A percentile compares a stretch with the other conserved stretches of the same genome.
Conservation (phyloP, 306 rosid species). For the Cercis canadensis region DNA sequence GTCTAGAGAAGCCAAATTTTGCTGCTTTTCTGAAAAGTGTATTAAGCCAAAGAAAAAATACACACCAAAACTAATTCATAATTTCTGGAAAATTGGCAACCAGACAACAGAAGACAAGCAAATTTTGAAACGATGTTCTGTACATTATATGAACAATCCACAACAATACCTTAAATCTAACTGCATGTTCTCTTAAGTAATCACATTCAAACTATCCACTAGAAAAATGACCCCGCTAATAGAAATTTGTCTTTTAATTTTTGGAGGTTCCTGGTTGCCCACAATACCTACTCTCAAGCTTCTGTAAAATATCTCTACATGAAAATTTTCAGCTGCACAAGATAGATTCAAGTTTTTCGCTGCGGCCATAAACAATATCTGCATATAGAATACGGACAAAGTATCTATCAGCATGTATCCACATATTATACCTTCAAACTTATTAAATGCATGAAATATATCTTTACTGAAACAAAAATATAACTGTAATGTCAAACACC, state of each 20-base stretch:
- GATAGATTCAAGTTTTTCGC: slow-evolving; percentile 26
- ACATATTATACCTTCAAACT: slow-evolving; percentile 6
- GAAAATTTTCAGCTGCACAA: slow-evolving; percentile 38
- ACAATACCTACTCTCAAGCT: slow-evolving; percentile 28
- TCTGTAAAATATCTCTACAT: slow-evolving; percentile 25
- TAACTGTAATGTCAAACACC: too few species aligned
- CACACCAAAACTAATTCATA: too few species aligned
- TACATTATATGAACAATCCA: too few species aligned
- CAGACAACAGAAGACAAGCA: too few species aligned
- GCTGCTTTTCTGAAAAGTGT: too few species aligned
- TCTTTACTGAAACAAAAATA: too few species aligned
- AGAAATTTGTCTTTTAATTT: not conserved
- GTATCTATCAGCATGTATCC: slow-evolving; percentile 18
- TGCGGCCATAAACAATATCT: slow-evolving; percentile 31
- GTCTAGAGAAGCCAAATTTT: too few species aligned
- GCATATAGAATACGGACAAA: slow-evolving; percentile 31
- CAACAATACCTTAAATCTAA: too few species aligned
- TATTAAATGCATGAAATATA: not conserved
- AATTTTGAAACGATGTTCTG: too few species aligned
- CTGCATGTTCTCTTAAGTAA: slow-evolving; percentile 11
- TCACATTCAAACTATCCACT: slow-evolving; percentile 38
- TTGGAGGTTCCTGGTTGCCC: slow-evolving; percentile 24
- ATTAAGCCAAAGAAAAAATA: too few species aligned
- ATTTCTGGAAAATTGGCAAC: too few species aligned
- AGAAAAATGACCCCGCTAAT: not conserved